Percentiles rank a stretch among this genome's conserved stretches.
Conservation (phyloP, 306 rosid species). For the Styphnolobium japonicum region DNA sequence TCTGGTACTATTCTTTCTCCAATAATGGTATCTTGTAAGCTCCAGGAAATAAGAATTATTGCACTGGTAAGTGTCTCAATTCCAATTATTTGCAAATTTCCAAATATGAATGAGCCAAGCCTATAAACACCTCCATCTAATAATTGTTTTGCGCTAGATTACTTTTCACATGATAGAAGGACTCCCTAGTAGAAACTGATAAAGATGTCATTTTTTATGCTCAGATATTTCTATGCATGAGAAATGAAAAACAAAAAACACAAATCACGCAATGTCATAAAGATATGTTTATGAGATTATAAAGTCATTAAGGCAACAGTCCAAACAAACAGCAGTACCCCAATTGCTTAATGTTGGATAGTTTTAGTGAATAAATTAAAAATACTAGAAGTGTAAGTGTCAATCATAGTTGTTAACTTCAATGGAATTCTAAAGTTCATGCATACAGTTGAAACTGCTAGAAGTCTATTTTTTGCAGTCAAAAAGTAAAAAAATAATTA, state of each 20-base stretch:
- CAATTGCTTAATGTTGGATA: neutral
- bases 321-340: neutral
- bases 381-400: neutral
- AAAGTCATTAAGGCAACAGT: neutral
- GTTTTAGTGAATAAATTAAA: neutral
- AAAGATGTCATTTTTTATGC: neutral
- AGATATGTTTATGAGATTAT: neutral
- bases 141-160: neutral
- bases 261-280: neutral
- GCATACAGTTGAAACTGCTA: neutral
- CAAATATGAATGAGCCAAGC: neutral
- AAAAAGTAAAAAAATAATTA: neutral
- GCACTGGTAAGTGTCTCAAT: neutral
- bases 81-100: neutral
- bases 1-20: neutral
- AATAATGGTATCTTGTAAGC: neutral
- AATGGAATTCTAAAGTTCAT: neutral
- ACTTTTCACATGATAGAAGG: neutral
- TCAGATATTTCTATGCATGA: neutral
- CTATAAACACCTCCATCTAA: neutral
- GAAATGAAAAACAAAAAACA: neutral
- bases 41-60: neutral
- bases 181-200: neutral
- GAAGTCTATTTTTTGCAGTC: neutral
- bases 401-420: neutral